Percentiles rank a stretch among this genome's conserved stretches.
These are phyloP conservation scores for Setaria viridis DNA, from an alignment of 202 grass and related monocot genomes.

Conservation along the genomic window DNA sequence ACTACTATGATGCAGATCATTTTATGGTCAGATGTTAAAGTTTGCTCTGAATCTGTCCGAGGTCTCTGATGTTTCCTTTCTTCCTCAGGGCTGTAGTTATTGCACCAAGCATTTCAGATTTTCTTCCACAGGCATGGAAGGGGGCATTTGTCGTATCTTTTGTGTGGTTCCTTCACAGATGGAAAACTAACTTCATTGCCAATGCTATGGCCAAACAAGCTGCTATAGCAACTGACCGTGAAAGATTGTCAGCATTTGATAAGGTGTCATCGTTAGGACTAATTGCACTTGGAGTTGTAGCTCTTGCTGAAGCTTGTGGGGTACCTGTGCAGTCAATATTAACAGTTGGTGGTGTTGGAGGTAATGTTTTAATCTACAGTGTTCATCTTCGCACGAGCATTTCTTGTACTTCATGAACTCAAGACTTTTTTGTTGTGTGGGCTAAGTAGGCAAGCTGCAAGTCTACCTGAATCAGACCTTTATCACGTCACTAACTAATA, in stretches of 20 bases:
- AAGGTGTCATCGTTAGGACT: slow-evolving; percentile 70
- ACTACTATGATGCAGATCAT: not conserved
- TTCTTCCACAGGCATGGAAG: slow-evolving; percentile 67
- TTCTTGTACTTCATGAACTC: not conserved
- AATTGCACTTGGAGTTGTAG: slow-evolving; percentile 68
- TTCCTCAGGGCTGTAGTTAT: slow-evolving; percentile 58
- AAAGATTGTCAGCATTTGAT: slow-evolving; percentile 72
- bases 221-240: slow-evolving; percentile 41
- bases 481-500: slow-evolving; percentile 1
- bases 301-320: slow-evolving; percentile 72
- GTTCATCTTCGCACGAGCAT: not conserved
- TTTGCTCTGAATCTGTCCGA: slow-evolving; percentile 1
- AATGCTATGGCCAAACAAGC: slow-evolving; percentile 41
- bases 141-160: slow-evolving; percentile 64
- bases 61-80: slow-evolving; percentile 25
- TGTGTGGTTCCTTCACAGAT: slow-evolving; percentile 78
- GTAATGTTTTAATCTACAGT: slow-evolving; percentile 36
- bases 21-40: not conserved
- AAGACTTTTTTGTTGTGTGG: not conserved
- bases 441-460: not conserved
- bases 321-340: slow-evolving; percentile 75
- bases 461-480: slow-evolving; percentile 5
- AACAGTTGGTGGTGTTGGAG: slow-evolving; percentile 81
- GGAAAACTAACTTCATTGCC: slow-evolving; percentile 70
- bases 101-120: slow-evolving; percentile 57